phyloP scores from a whole-genome alignment of 2,329 filamentous ascomycete genomes.

The Exophiala bonariae region DNA sequence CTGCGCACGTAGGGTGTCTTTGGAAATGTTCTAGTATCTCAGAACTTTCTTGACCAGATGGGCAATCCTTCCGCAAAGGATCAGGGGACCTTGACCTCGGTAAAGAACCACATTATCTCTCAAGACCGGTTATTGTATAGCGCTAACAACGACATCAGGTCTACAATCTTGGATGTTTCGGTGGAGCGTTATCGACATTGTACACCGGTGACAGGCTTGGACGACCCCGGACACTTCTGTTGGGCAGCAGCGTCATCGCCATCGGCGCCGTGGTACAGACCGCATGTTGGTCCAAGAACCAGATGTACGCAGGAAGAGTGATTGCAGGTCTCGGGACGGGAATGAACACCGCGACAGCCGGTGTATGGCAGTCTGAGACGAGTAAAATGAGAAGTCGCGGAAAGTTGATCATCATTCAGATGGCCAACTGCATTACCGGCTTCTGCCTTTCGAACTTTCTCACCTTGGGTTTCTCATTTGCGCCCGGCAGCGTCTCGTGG shows the following conservation, averaged over 20 bases:
- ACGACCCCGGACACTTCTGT: conserved; percentile 43
- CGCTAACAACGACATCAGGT: too few species aligned
- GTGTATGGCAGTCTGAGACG: conserved; percentile 46
- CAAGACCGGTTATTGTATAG: too few species aligned
- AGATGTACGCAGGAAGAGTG: conserved; percentile 48
- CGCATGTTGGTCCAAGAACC: conserved; percentile 39
- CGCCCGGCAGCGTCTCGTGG: conserved; percentile 51
- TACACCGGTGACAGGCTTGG: conserved; percentile 52
- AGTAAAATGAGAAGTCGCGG: conserved; percentile 53
- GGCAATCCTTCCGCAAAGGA: conserved; percentile 21
- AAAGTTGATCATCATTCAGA: conserved; percentile 55
- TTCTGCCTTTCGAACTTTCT: conserved; percentile 50
- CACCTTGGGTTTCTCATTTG: conserved; percentile 55
- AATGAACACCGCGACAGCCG: conserved; percentile 41
- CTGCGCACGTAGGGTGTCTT: conserved; percentile 36
- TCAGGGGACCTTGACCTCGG: conserved; percentile 33
- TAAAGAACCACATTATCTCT: conserved; percentile 49
- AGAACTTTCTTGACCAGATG: conserved; percentile 33
- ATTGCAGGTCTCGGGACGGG: conserved; percentile 41
- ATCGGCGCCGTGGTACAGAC: conserved; percentile 46
- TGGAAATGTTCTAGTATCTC: conserved; percentile 33
- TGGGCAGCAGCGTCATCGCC: conserved; percentile 42
- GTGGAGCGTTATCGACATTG: conserved; percentile 51
- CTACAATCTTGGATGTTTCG: conserved; percentile 49
- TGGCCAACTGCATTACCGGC: conserved; percentile 51